Conservation (phyloP, 2,329 filamentous ascomycete genomes). For the Trichoderma sp. region DNA sequence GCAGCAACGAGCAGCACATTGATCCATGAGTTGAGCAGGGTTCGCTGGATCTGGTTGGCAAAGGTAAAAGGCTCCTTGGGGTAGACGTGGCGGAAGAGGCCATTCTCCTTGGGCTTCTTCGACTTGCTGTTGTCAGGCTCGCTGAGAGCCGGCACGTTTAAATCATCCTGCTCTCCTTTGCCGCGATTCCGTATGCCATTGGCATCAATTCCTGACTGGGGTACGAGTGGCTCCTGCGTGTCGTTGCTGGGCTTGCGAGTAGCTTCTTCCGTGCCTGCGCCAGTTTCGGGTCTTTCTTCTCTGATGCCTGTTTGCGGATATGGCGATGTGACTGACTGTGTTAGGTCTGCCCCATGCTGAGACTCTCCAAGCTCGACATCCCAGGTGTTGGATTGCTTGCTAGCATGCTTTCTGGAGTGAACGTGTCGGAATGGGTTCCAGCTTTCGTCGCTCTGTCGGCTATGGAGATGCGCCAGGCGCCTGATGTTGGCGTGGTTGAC, state of each 20-base stretch:
- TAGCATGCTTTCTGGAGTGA: slow-evolving; percentile 31
- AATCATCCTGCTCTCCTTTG: slow-evolving; percentile 36
- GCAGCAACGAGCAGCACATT: slow-evolving; percentile 80
- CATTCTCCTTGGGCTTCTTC: slow-evolving; percentile 46
- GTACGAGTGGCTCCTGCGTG: slow-evolving; percentile 16
- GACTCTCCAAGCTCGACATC: slow-evolving; percentile 42
- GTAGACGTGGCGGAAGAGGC: slow-evolving; percentile 51
- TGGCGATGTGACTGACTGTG: slow-evolving; percentile 43
- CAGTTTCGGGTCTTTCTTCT: slow-evolving; percentile 34
- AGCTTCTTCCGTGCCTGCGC: slow-evolving; percentile 34
- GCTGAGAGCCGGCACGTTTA: slow-evolving; percentile 31
- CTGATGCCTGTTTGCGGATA: slow-evolving; percentile 32
- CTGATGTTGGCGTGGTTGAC: slow-evolving; percentile 53
- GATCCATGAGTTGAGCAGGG: slow-evolving; percentile 81
- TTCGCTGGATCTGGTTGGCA: slow-evolving; percentile 70
- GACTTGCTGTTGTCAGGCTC: slow-evolving; percentile 40
- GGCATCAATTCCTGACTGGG: slow-evolving; percentile 32
- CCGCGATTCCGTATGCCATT: slow-evolving; percentile 40
- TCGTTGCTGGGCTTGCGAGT: slow-evolving; percentile 33
- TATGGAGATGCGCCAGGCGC: slow-evolving; percentile 49
- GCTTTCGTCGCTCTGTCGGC: slow-evolving; percentile 44
- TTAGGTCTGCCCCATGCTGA: slow-evolving; percentile 41
- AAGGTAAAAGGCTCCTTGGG: slow-evolving; percentile 61
- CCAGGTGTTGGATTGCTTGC: slow-evolving; percentile 42
- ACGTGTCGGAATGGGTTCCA: slow-evolving; percentile 53